Percentiles rank a stretch among this genome's conserved stretches.
Conservation (phyloP, 176 grass and related monocot species). For the Juncus effusus region DNA sequence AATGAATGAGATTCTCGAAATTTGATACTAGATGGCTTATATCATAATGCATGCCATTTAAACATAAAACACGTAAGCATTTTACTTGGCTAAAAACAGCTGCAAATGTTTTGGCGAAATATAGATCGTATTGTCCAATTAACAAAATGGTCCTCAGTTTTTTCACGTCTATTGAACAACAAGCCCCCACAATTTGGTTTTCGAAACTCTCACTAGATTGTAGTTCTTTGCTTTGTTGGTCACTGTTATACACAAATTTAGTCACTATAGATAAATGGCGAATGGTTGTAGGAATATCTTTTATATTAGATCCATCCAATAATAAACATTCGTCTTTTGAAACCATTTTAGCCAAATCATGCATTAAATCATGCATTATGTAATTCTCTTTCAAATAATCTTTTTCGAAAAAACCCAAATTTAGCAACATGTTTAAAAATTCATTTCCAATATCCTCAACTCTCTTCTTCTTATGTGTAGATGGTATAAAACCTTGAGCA, state of each 20-base stretch:
- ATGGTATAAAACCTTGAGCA: conserved; percentile 44
- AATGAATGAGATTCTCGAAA: conserved; percentile 18
- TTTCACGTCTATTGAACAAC: neutral
- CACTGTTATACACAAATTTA: neutral
- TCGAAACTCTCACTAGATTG: neutral
- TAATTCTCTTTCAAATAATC: conserved; percentile 10
- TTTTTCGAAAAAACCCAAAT: conserved; percentile 23
- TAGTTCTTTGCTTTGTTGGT: neutral
- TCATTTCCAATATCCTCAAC: conserved; percentile 33
- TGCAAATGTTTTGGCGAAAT: neutral
- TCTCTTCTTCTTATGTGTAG: neutral
- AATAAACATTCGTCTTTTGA: neutral
- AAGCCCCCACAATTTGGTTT: conserved; percentile 13
- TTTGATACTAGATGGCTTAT: conserved; percentile 4
- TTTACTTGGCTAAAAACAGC: neutral
- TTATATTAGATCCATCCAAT: conserved; percentile 4
- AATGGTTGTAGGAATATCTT: neutral
- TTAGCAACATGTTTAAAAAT: conserved; percentile 28
- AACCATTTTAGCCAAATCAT: conserved; percentile 34
- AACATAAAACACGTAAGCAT: conserved; percentile 17
- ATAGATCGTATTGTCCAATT: conserved; percentile 12
- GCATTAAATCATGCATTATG: conserved; percentile 32
- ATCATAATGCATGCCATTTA: conserved; percentile 16
- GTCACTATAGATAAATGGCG: conserved; percentile 26
- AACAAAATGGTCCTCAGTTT: conserved; percentile 33